Evolutionary conservation across 306 rosid species (phyloP).

Genomic region (Hylodesmum podocarpum): DNA sequence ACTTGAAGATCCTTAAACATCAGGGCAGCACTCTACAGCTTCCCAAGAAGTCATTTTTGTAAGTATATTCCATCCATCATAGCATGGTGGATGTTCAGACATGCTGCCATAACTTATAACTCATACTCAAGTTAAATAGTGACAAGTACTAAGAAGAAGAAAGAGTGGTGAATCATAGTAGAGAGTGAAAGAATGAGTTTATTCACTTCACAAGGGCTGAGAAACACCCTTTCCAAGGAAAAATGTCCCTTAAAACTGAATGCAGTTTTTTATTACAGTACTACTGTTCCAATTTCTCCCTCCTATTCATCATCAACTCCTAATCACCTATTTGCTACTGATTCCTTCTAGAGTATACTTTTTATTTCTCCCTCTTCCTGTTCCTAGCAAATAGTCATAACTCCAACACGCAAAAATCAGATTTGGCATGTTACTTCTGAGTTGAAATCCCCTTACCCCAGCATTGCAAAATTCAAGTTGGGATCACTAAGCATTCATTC

Average conservation of each 20-base stretch:
- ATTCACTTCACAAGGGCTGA: neutral
- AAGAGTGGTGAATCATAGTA: neutral
- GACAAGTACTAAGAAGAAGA: neutral
- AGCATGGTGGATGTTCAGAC: neutral
- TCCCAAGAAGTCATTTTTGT: neutral
- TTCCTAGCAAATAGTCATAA: neutral
- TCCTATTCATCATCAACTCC: neutral
- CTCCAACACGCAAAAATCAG: neutral
- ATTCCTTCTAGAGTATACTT: neutral
- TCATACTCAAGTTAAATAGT: neutral
- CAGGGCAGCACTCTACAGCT: neutral
- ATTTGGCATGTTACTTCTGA: neutral
- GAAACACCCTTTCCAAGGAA: neutral
- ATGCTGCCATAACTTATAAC: neutral
- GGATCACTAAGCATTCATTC: conserved; percentile 6
- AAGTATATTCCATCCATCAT: neutral
- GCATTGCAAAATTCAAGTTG: neutral
- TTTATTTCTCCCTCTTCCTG: neutral
- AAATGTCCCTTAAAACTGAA: neutral
- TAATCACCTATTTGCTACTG: neutral
- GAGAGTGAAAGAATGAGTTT: neutral
- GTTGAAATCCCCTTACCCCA: conserved; percentile 29
- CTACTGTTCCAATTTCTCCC: neutral
- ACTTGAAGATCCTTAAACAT: conserved; percentile 4
- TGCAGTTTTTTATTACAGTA: neutral